phyloP scores from a whole-genome alignment of 495 filamentous ascomycete species.

The Immersiella caudata region DNA sequence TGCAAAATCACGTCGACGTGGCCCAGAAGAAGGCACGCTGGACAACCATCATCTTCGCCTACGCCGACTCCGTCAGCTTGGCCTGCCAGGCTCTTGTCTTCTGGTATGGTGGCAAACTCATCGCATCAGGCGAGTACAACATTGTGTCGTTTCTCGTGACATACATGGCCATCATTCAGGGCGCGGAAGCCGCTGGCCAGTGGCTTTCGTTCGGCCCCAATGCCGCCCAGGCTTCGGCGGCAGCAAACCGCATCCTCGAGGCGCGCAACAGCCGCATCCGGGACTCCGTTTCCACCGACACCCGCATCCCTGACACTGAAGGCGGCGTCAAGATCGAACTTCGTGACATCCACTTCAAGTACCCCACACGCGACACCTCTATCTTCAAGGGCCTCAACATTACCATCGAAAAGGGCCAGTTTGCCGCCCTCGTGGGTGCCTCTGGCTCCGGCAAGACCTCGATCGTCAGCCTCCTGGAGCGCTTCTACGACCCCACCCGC shows the following conservation, averaged over 20 bases:
- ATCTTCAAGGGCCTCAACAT: slow-evolving; percentile 58
- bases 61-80: slow-evolving; percentile 46
- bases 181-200: slow-evolving; percentile 49
- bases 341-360: slow-evolving; percentile 61
- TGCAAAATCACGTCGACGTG: slow-evolving; percentile 40
- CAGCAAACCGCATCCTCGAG: slow-evolving; percentile 49
- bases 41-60: slow-evolving; percentile 50
- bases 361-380: slow-evolving; percentile 54
- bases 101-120: slow-evolving; percentile 51
- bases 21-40: slow-evolving; percentile 50
- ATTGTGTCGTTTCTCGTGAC: slow-evolving; percentile 47
- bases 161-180: slow-evolving; percentile 54
- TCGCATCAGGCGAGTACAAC: slow-evolving; percentile 43
- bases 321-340: slow-evolving; percentile 59
- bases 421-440: slow-evolving; percentile 69
- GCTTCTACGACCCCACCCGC: slow-evolving; percentile 60
- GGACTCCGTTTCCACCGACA: slow-evolving; percentile 25
- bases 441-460: slow-evolving; percentile 76
- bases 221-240: slow-evolving; percentile 50
- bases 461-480: slow-evolving; percentile 64
- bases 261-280: slow-evolving; percentile 39
- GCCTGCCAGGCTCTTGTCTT: slow-evolving; percentile 54
- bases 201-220: slow-evolving; percentile 54
- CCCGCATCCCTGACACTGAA: slow-evolving; percentile 41
- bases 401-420: slow-evolving; percentile 65